phyloP scores from a whole-genome alignment of 2,329 filamentous ascomycete species.

The Alternaria infectoria region DNA sequence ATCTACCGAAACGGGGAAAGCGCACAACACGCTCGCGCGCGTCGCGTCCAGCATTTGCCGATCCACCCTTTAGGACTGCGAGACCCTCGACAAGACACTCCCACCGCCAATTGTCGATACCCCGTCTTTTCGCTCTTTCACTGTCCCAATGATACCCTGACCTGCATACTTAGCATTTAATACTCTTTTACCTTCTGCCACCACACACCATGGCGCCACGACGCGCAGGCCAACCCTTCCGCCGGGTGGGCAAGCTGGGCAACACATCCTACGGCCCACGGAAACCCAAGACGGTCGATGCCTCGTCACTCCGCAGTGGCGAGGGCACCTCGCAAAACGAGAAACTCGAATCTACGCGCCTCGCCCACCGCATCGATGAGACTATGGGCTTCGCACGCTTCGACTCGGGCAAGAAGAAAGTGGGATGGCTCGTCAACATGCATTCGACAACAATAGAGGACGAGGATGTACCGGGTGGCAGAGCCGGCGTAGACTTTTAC shows the following conservation, averaged over 20 bases:
- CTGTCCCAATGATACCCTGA: slow-evolving; percentile 42
- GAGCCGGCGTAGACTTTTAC: slow-evolving; percentile 93
- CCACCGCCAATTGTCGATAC: slow-evolving; percentile 20
- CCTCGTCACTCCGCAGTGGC: slow-evolving; percentile 72
- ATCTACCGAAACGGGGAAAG: slow-evolving; percentile 31
- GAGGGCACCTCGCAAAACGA: slow-evolving; percentile 93
- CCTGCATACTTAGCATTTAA: slow-evolving; percentile 31
- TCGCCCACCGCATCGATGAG: slow-evolving; percentile 92
- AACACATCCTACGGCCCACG: slow-evolving; percentile 57
- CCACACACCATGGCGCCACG: slow-evolving; percentile 53
- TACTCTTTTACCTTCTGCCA: slow-evolving; percentile 24
- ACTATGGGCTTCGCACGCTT: slow-evolving; percentile 91
- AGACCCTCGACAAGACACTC: slow-evolving; percentile 16
- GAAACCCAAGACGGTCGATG: slow-evolving; percentile 78
- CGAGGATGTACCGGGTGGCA: slow-evolving; percentile 79
- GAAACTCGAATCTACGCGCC: slow-evolving; percentile 81
- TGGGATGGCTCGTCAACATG: slow-evolving; percentile 95
- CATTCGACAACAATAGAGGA: slow-evolving; percentile 88
- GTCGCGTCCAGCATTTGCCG: slow-evolving; percentile 28
- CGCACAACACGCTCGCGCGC: slow-evolving; percentile 27
- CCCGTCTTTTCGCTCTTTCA: slow-evolving; percentile 20
- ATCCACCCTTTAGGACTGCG: slow-evolving; percentile 12
- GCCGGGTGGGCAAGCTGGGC: slow-evolving; percentile 52
- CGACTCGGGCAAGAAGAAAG: slow-evolving; percentile 82
- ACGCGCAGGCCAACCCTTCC: slow-evolving; percentile 49